Evolutionary conservation across 345 rosid species (phyloP).

Genomic region (Linum lewisii): DNA sequence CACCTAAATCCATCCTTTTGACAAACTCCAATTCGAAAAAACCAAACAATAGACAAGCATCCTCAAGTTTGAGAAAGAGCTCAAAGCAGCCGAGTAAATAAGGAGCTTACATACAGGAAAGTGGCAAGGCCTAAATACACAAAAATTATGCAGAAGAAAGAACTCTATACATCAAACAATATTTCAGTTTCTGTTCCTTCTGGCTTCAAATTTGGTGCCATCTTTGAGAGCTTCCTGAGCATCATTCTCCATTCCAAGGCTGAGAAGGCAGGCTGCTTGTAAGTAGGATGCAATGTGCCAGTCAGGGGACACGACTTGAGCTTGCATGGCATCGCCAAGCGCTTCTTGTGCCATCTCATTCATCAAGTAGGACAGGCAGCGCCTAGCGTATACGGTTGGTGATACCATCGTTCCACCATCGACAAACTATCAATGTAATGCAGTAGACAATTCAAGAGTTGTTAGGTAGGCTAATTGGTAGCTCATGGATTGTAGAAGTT

Average conservation of each 20-base stretch:
- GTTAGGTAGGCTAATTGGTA: too few species aligned
- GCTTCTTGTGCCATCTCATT: slow-evolving; percentile 7
- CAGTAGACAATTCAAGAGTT: neutral
- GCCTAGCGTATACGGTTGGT: slow-evolving; percentile 6
- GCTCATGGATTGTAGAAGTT: too few species aligned
- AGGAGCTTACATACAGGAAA: slow-evolving; percentile 5
- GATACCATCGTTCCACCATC: slow-evolving; percentile 5
- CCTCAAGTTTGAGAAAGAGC: neutral
- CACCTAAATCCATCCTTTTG: neutral
- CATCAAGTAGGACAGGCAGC: slow-evolving; percentile 8
- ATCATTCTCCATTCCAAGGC: slow-evolving; percentile 11
- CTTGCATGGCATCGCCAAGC: slow-evolving; percentile 9
- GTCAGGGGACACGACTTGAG: slow-evolving; percentile 6
- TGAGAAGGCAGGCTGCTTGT: slow-evolving; percentile 10
- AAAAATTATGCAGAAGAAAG: neutral
- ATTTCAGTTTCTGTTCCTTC: slow-evolving; percentile 3
- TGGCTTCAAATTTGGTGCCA: slow-evolving; percentile 7
- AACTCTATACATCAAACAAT: neutral
- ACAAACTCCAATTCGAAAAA: slow-evolving; percentile 6
- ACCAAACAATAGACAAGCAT: slow-evolving; percentile 4
- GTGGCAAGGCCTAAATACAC: neutral
- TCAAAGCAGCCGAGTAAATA: neutral
- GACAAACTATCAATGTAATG: neutral
- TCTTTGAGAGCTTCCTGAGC: slow-evolving; percentile 8
- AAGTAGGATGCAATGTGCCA: slow-evolving; percentile 4